Conservation (phyloP, 495 filamentous ascomycete genomes). For the Haplographium delicatum region DNA sequence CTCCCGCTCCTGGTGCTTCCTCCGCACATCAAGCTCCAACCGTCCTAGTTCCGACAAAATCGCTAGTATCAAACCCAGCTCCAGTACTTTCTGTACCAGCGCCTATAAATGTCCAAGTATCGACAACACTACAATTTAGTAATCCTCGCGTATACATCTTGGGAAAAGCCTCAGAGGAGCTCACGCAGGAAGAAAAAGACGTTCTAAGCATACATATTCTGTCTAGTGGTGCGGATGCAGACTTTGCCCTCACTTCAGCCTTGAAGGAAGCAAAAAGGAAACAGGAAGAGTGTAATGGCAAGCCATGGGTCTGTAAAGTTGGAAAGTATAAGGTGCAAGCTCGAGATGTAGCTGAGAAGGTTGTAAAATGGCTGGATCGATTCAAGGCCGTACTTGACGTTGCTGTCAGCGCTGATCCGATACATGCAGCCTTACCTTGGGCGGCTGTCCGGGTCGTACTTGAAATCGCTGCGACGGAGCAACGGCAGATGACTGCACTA, state of each 20-base stretch:
- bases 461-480: background rate
- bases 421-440: constrained; percentile 28
- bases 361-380: constrained; percentile 20
- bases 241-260: background rate
- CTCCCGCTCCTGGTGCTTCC: background rate
- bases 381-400: constrained; percentile 27
- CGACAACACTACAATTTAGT: background rate
- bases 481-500: background rate
- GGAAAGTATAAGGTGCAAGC: background rate
- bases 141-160: background rate
- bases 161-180: background rate
- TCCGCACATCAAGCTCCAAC: background rate
- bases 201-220: background rate
- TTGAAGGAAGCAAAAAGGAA: background rate
- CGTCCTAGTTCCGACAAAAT: background rate
- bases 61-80: background rate
- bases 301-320: background rate
- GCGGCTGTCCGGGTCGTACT: constrained; percentile 21
- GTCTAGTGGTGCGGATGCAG: background rate
- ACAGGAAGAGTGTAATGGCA: background rate
- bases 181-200: background rate
- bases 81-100: background rate
- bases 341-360: constrained; percentile 22
- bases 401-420: constrained; percentile 25
- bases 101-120: background rate